Evolutionary conservation across 192 early-diverging fungal genomes (phyloP).

Genomic region (Podila clonocystis): DNA sequence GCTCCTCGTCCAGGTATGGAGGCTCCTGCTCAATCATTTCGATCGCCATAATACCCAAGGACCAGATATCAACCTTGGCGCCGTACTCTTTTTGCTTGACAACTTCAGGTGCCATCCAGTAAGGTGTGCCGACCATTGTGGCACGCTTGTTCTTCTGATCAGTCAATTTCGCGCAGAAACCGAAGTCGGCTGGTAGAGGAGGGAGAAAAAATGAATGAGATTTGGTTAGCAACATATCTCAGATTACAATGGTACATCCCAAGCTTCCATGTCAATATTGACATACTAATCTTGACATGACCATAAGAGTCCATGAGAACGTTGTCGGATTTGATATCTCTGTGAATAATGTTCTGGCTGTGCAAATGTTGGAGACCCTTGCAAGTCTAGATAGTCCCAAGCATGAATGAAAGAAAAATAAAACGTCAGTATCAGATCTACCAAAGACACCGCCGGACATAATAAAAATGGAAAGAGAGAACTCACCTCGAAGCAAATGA

Average conservation of each 20-base stretch:
- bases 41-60: slow-evolving; percentile 96
- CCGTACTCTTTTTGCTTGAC: slow-evolving; percentile 86
- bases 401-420: background rate
- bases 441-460: too few species aligned
- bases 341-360: slow-evolving; percentile 85
- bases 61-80: slow-evolving; percentile 90
- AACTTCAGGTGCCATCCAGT: slow-evolving; percentile 91
- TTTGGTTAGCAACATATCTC: slow-evolving; percentile 59
- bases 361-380: slow-evolving; percentile 87
- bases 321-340: slow-evolving; percentile 93
- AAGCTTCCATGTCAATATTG: background rate
- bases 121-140: slow-evolving; percentile 91
- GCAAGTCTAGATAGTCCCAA: slow-evolving; percentile 61
- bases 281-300: slow-evolving; percentile 81
- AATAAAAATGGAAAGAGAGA: background rate
- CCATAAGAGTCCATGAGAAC: slow-evolving; percentile 84
- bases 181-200: slow-evolving; percentile 74
- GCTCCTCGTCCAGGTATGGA: slow-evolving; percentile 95
- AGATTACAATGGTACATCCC: too few species aligned
- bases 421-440: background rate
- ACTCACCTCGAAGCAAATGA: slow-evolving; percentile 88
- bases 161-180: slow-evolving; percentile 92
- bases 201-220: slow-evolving; percentile 28
- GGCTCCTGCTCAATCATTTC: slow-evolving; percentile 99
- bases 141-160: slow-evolving; percentile 85